phyloP scores from a whole-genome alignment of 2,329 filamentous ascomycete genomes.

The Emergomyces africanus region DNA sequence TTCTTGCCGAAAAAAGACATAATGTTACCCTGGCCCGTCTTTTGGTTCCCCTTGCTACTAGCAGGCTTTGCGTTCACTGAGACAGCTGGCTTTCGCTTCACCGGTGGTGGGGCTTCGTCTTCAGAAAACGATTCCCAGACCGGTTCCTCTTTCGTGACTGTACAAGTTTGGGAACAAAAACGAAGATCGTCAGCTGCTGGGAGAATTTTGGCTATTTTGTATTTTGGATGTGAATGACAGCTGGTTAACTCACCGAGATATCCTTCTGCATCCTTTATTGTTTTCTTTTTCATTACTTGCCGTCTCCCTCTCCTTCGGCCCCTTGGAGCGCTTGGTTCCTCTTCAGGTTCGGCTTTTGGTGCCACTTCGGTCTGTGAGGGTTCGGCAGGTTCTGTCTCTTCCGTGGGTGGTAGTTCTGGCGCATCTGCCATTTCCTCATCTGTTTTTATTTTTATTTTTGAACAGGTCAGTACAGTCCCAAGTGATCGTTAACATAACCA shows the following conservation, averaged over 20 bases:
- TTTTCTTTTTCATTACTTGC: conserved; percentile 77
- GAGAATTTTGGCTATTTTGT: neutral
- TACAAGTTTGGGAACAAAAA: neutral
- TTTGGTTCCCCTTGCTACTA: conserved; percentile 43
- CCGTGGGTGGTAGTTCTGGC: conserved; percentile 23
- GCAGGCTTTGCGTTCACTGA: conserved; percentile 40
- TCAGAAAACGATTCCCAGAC: conserved; percentile 92
- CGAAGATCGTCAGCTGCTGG: neutral
- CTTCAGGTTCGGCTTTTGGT: conserved; percentile 36
- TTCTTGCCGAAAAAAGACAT: conserved; percentile 91
- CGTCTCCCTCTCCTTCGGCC: conserved; percentile 64
- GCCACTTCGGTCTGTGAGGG: conserved; percentile 10
- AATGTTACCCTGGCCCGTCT: conserved; percentile 56
- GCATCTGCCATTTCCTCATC: conserved; percentile 50
- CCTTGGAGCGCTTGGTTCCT: conserved; percentile 38
- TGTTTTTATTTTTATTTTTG: conserved; percentile 14
- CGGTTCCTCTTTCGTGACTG: conserved; percentile 73
- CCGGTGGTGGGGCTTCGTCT: conserved; percentile 52
- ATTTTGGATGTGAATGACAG: neutral
- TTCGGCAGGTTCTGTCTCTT: conserved; percentile 15
- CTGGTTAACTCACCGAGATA: conserved; percentile 58
- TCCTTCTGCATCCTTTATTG: conserved; percentile 73
- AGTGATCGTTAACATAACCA: conserved; percentile 10
- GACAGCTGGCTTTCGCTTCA: conserved; percentile 33
- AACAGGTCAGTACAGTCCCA: neutral